Evolutionary conservation across 176 grass and related monocot species (phyloP), one percentile per base, ranked within the genome.

Genomic region (Carex cristatella): DNA sequence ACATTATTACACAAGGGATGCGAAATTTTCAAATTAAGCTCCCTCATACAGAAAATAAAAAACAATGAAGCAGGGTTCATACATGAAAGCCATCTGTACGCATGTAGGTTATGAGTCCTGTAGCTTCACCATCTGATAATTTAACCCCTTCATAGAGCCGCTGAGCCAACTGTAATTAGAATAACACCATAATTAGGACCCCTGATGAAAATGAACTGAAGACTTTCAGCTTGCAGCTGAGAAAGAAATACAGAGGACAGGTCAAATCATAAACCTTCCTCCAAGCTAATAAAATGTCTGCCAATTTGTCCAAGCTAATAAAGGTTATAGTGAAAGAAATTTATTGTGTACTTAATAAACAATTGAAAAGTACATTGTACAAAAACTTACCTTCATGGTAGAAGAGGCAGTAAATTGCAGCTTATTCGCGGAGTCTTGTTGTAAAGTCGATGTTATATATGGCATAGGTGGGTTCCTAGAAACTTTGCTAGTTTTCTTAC

Each of bases 41-140:
- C 51, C 37, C 13, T 19, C 56, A 27, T 61, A 81, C 7, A 38
- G 54, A 14, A 44, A 33, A 83, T 3, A 40, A 40, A 40, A 40
- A 64, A 54, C 40, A 81, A 81, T 67, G 67, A 66, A 82, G n/a
- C 81, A 69, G 65, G 79, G 42, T 84, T 77, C 89, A 56, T 88
- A 98, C 95, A 98, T 98, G 83, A 83, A 94, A 88, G 57, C 95
- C 95, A 90, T 98, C 95, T 87, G 95, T 98, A 90, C 93, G 90
- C 81, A 95, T 91, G 81, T 98, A 95, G 11, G 95, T 98, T 91
- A 98, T 95, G 64, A 98, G 87, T 15, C 95, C 95, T 53, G 93
- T 95, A 85, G 93, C 87, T 90, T 95, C 89, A 65, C 91, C 91
- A 78, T 92, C 88, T 63, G 93, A 98, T 78, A 98, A 79, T 74